A percentile compares a stretch with the other conserved stretches of the same genome.
Evolutionary conservation across 1,284 basidiomycete genomes (phyloP).

Genomic region (Fomitopsis pinicola): DNA sequence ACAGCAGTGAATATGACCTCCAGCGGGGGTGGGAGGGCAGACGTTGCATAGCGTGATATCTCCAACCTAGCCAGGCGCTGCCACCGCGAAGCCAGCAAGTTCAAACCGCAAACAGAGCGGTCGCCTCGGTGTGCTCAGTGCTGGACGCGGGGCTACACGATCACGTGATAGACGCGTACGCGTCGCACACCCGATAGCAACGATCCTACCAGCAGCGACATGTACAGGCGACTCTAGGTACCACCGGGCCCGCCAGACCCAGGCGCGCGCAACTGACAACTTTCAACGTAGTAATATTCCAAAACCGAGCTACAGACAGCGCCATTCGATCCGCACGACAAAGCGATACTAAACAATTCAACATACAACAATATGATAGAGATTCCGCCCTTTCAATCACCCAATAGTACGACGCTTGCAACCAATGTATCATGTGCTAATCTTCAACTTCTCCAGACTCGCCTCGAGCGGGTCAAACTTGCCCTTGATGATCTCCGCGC

Average conservation of each 20-base stretch:
- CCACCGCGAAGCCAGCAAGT: too few relatives aligned
- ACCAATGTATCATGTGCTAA: not conserved
- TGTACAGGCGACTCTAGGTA: not conserved
- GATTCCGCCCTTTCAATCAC: not conserved
- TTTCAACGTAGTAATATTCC: too few relatives aligned
- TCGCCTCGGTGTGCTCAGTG: too few relatives aligned
- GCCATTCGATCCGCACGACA: too few relatives aligned
- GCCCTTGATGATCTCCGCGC: conserved; percentile 30
- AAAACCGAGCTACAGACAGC: too few relatives aligned
- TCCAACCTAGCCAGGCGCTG: not conserved
- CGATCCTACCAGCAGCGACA: not conserved
- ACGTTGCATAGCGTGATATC: not conserved
- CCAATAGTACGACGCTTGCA: too few relatives aligned
- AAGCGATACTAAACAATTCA: not conserved
- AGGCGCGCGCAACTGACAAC: too few relatives aligned
- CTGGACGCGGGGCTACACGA: not conserved
- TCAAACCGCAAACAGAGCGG: too few relatives aligned
- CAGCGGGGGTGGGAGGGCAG: not conserved
- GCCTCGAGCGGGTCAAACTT: conserved; percentile 9
- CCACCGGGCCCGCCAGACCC: too few relatives aligned
- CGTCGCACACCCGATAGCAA: not conserved
- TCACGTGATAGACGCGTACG: not conserved
- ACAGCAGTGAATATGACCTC: not conserved
- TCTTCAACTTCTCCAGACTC: not conserved
- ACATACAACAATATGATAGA: not conserved